phyloP scores from a whole-genome alignment of 2,329 filamentous ascomycete genomes.

The Plectosphaerella cucumerina region DNA sequence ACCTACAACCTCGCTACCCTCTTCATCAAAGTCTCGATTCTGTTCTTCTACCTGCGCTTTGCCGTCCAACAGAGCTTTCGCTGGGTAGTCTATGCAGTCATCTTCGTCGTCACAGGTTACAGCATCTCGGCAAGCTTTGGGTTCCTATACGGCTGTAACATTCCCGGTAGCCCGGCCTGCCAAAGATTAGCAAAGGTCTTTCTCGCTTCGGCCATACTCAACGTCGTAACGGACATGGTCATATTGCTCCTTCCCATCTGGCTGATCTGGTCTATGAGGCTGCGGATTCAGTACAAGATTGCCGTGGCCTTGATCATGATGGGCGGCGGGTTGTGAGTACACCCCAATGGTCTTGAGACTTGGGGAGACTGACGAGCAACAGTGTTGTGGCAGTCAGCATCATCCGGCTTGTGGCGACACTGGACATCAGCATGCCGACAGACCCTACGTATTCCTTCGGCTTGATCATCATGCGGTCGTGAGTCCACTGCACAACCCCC shows the following conservation, averaged over 20 bases:
- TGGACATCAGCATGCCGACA: not conserved
- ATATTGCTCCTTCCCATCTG: constrained; percentile 2
- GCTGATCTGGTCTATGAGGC: constrained; percentile 5
- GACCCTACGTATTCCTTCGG: not conserved
- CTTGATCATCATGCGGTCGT: not conserved
- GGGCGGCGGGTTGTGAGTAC: constrained; percentile 11
- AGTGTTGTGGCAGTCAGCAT: constrained; percentile 11
- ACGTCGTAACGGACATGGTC: not conserved
- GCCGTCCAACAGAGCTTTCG: not conserved
- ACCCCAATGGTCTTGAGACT: not conserved
- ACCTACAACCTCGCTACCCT: constrained; percentile 14
- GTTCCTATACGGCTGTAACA: constrained; percentile 7
- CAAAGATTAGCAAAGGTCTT: not conserved
- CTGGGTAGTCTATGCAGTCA: constrained; percentile 4
- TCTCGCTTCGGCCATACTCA: not conserved
- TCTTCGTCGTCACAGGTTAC: constrained; percentile 7
- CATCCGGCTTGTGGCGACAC: constrained; percentile 8
- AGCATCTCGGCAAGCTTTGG: constrained; percentile 5
- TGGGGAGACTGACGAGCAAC: too few relatives aligned
- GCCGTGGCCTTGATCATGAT: constrained; percentile 10
- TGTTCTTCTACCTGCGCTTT: constrained; percentile 16
- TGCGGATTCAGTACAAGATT: constrained; percentile 9
- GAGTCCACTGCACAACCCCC: not conserved
- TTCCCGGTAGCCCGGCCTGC: not conserved
- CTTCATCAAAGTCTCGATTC: constrained; percentile 15